Percentiles rank a stretch among this genome's conserved stretches.
These are phyloP conservation scores for Dalbergia cochinchinensis DNA, from an alignment of 306 rosid species.

Conservation along the genomic window DNA sequence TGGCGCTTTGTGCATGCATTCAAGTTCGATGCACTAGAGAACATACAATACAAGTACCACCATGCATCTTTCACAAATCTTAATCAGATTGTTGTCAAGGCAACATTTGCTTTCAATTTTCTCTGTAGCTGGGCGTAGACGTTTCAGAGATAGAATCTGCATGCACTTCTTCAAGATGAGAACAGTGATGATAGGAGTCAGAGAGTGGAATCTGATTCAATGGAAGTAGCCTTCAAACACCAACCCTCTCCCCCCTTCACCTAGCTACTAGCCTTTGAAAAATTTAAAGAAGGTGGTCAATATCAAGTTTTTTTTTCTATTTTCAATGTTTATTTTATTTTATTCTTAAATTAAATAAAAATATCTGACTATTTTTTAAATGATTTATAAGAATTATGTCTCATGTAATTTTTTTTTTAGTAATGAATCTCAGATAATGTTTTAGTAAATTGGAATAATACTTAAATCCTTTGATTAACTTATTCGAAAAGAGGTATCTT, in stretches of 20 bases:
- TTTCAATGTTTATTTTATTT: neutral
- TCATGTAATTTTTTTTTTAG: too few species aligned
- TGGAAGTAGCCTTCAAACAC: constrained; percentile 38
- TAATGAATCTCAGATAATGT: too few species aligned
- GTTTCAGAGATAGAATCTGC: constrained; percentile 40
- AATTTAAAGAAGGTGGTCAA: neutral
- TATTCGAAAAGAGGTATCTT: too few species aligned
- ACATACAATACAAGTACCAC: neutral
- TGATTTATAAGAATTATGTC: too few species aligned
- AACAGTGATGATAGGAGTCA: neutral
- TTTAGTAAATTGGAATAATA: too few species aligned
- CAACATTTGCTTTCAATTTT: constrained; percentile 22
- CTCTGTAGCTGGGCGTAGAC: constrained; percentile 44
- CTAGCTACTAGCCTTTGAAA: constrained; percentile 13
- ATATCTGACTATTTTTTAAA: too few species aligned
- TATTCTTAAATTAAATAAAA: too few species aligned
- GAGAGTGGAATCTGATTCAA: constrained; percentile 53
- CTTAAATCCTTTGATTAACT: too few species aligned
- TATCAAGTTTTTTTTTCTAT: neutral
- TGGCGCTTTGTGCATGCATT: constrained; percentile 38
- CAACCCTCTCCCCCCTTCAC: neutral
- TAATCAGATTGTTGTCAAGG: constrained; percentile 21
- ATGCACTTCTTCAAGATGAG: constrained; percentile 37
- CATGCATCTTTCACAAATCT: constrained; percentile 26
- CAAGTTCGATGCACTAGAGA: constrained; percentile 22